Conservation (phyloP, 306 rosid genomes). For the Rubus parviflorus region DNA sequence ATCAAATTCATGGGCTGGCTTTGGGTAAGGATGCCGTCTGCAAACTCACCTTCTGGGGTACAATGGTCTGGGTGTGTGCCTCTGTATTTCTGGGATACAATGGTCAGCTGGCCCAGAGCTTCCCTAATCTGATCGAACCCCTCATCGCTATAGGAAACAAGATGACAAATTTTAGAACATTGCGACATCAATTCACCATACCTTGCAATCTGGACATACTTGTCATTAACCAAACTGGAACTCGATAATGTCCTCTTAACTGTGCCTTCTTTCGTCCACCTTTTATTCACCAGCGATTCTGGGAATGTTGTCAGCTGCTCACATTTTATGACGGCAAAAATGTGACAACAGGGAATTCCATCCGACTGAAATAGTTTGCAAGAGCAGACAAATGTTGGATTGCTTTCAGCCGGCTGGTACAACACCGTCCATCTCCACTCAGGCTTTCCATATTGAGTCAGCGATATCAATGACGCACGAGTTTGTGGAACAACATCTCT, state of each 20-base stretch:
- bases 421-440: not conserved
- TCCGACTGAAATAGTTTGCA: not conserved
- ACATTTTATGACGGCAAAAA: not conserved
- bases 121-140: not conserved
- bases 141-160: not conserved
- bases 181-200: not conserved
- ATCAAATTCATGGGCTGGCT: not conserved
- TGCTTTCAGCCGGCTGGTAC: not conserved
- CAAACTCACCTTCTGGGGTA: not conserved
- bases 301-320: not conserved
- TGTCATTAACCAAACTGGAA: not conserved
- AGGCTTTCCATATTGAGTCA: constrained; percentile 5
- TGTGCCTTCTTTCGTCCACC: not conserved
- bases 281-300: not conserved
- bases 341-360: constrained; percentile 6
- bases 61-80: too few relatives aligned
- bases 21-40: not conserved
- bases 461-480: not conserved
- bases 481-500: not conserved
- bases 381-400: not conserved
- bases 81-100: not conserved
- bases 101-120: not conserved
- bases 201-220: not conserved
- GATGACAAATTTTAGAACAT: not conserved
- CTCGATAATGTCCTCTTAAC: not conserved